Evolutionary conservation across 1,139 yeast genomes (phyloP).

Genomic region (Pneumocystis oryctolagi): DNA sequence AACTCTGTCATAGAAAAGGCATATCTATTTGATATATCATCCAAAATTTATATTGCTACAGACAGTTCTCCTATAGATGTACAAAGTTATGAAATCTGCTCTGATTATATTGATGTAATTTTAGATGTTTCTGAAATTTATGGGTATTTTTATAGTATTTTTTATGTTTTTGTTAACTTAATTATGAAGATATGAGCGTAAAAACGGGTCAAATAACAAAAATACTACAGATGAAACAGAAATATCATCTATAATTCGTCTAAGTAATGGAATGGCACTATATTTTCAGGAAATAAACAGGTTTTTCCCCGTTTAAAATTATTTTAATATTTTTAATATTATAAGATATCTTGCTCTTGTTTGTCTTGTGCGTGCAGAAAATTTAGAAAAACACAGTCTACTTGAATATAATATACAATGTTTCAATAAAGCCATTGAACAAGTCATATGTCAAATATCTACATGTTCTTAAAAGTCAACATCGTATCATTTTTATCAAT

Average conservation of each 20-base stretch:
- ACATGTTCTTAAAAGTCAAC: neutral
- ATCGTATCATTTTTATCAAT: neutral
- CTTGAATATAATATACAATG: conserved; percentile 80
- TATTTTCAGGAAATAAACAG: conserved; percentile 84
- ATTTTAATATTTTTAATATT: neutral
- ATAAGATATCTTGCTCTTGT: conserved; percentile 49
- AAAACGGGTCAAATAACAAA: neutral
- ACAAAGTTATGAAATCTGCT: conserved; percentile 90
- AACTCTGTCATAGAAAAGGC: conserved; percentile 87
- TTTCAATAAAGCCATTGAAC: conserved; percentile 62
- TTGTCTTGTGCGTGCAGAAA: conserved; percentile 58
- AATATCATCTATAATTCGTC: conserved; percentile 17
- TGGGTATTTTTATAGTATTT: conserved; percentile 17
- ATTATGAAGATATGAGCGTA: neutral
- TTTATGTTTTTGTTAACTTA: neutral
- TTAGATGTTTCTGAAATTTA: conserved; percentile 53
- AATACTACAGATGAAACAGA: conserved; percentile 14
- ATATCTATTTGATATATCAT: conserved; percentile 75
- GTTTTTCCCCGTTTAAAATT: conserved; percentile 22
- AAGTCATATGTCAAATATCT: conserved; percentile 17
- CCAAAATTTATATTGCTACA: conserved; percentile 92
- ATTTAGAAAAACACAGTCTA: conserved; percentile 39
- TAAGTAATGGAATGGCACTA: conserved; percentile 69
- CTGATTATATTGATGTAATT: conserved; percentile 89
- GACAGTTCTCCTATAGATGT: conserved; percentile 93